phyloP scores from a whole-genome alignment of 2,329 filamentous ascomycete genomes.

The Penicillium polonicum region DNA sequence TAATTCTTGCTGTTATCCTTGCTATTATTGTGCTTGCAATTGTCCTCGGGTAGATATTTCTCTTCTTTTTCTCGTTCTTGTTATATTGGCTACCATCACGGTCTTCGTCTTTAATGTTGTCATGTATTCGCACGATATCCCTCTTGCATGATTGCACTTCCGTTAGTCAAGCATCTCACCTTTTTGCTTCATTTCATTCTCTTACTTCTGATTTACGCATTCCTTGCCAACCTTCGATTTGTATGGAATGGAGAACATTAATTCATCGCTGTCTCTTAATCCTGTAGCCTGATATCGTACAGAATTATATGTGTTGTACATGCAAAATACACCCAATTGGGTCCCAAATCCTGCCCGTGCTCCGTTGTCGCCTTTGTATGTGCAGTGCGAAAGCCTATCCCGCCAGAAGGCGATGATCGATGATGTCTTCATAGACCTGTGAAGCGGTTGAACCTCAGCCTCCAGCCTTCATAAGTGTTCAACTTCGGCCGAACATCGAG shows the following conservation, averaged over 20 bases:
- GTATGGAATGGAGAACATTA: constrained; percentile 29
- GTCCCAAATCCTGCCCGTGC: constrained; percentile 23
- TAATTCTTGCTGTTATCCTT: constrained; percentile 85
- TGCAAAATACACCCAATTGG: constrained; percentile 32
- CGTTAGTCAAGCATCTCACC: constrained; percentile 7
- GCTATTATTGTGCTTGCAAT: constrained; percentile 87
- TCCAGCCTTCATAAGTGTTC: constrained; percentile 61
- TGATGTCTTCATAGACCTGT: constrained; percentile 43
- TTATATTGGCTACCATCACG: constrained; percentile 9
- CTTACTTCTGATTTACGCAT: constrained; percentile 12
- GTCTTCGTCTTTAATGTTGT: constrained; percentile 11
- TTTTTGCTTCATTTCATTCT: constrained; percentile 10
- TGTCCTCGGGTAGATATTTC: constrained; percentile 61
- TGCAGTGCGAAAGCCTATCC: constrained; percentile 8
- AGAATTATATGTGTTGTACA: constrained; percentile 34
- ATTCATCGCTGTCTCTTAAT: constrained; percentile 19
- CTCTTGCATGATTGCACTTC: constrained; percentile 23
- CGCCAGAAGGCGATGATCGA: neutral
- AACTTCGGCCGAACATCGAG: constrained; percentile 65
- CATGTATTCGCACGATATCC: constrained; percentile 37
- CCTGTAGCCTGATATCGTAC: constrained; percentile 34
- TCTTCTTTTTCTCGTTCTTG: constrained; percentile 12
- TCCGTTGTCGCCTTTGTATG: constrained; percentile 30
- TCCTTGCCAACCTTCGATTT: neutral
- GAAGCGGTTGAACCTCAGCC: constrained; percentile 53